Evolutionary conservation across 1,284 basidiomycete species (phyloP).

Genomic region (Pholiota adiposa): DNA sequence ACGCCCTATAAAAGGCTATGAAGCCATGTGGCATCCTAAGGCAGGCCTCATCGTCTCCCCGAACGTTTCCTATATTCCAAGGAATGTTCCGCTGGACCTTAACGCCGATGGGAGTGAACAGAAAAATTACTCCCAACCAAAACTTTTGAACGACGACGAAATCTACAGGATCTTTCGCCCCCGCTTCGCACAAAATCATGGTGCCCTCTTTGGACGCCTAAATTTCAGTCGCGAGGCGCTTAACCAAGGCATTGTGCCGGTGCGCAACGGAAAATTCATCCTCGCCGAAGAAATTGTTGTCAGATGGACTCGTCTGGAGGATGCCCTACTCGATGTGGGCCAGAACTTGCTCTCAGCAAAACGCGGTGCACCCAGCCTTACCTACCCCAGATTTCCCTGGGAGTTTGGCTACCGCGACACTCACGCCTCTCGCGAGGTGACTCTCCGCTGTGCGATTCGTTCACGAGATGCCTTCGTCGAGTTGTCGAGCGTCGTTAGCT

Average conservation of each 20-base stretch:
- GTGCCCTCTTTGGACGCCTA: not conserved
- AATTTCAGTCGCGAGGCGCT: not conserved
- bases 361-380: not conserved
- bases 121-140: not conserved
- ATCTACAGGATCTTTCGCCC: not conserved
- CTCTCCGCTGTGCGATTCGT: not conserved
- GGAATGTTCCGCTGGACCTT: not conserved
- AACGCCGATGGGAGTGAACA: not conserved
- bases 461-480: not conserved
- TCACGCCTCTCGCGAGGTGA: not conserved
- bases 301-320: not conserved
- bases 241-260: not conserved
- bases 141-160: not conserved
- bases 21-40: not conserved
- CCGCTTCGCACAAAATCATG: not conserved
- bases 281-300: not conserved
- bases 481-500: not conserved
- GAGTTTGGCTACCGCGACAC: not conserved
- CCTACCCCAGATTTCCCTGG: not conserved
- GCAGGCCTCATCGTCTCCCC: not conserved
- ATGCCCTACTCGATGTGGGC: not conserved
- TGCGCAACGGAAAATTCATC: not conserved
- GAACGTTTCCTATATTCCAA: not conserved
- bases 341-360: not conserved
- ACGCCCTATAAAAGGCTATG: not conserved